Percentiles rank a stretch among this genome's conserved stretches.
These are phyloP conservation scores for Trifolium pratense DNA, from an alignment of 306 rosid genomes.

Conservation along the genomic window DNA sequence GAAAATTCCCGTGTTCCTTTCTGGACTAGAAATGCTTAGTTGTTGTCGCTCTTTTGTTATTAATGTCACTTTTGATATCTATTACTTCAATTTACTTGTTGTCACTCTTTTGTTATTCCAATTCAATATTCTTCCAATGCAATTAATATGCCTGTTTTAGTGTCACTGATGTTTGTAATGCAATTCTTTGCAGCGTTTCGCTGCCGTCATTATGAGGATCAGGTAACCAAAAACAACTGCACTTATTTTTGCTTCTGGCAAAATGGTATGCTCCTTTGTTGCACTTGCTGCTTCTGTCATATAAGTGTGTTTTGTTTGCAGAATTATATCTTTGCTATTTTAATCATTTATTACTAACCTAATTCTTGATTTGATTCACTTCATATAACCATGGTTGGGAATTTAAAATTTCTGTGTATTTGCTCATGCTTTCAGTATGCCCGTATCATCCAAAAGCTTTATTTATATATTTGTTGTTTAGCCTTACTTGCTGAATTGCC, in stretches of 20 bases:
- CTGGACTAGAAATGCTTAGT: too few species aligned
- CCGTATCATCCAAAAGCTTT: constrained; percentile 83
- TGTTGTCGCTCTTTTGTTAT: too few species aligned
- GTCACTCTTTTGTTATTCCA: background rate
- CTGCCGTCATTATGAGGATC: constrained; percentile 97
- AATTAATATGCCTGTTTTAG: background rate
- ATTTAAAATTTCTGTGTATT: too few species aligned
- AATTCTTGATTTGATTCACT: constrained; percentile 20
- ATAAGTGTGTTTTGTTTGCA: background rate
- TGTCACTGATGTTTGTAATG: constrained; percentile 26
- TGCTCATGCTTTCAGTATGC: constrained; percentile 68
- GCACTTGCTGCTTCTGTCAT: constrained; percentile 6
- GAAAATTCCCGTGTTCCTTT: too few species aligned
- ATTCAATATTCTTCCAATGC: background rate
- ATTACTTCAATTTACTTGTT: too few species aligned
- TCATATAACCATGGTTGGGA: too few species aligned
- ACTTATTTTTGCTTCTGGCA: constrained; percentile 91
- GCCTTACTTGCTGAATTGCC: background rate
- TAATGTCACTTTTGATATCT: too few species aligned
- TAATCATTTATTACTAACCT: background rate
- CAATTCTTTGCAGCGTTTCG: constrained; percentile 77
- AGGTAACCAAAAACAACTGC: constrained; percentile 97
- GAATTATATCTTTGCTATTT: too few species aligned
- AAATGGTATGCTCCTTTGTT: constrained; percentile 68
- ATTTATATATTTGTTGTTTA: too few species aligned